These are phyloP conservation scores for Penicillium argentinense DNA, from an alignment of 495 filamentous ascomycete species.

Conservation along the genomic window DNA sequence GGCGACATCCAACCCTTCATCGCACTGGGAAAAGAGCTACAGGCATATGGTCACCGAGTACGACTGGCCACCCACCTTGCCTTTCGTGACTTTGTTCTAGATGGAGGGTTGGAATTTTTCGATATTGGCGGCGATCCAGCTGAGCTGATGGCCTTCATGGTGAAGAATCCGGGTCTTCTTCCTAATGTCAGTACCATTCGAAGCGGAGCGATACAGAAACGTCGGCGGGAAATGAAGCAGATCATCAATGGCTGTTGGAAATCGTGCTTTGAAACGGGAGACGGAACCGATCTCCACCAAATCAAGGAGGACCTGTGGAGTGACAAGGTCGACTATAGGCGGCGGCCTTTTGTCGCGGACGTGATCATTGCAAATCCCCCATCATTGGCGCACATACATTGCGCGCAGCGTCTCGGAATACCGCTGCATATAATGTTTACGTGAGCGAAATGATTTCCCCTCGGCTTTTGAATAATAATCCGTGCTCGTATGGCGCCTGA, in stretches of 20 bases:
- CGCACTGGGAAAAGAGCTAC: slow-evolving; percentile 62
- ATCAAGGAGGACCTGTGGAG: slow-evolving; percentile 44
- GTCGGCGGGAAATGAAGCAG: slow-evolving; percentile 64
- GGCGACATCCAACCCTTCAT: slow-evolving; percentile 81
- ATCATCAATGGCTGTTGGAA: slow-evolving; percentile 78
- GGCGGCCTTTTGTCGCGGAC: slow-evolving; percentile 72
- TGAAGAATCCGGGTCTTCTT: slow-evolving; percentile 80
- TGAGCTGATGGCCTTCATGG: slow-evolving; percentile 85
- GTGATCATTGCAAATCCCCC: slow-evolving; percentile 85
- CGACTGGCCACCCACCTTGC: slow-evolving; percentile 73
- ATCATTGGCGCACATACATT: slow-evolving; percentile 79
- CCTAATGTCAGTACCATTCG: slow-evolving; percentile 65
- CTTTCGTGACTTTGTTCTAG: slow-evolving; percentile 69
- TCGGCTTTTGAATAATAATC: too few relatives aligned
- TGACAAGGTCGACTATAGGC: slow-evolving; percentile 31
- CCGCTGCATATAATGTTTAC: slow-evolving; percentile 86
- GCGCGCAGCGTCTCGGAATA: slow-evolving; percentile 74
- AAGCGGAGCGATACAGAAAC: slow-evolving; percentile 65
- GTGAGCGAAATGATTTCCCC: too few relatives aligned
- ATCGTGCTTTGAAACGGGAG: slow-evolving; percentile 66
- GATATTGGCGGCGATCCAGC: slow-evolving; percentile 76
- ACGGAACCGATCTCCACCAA: slow-evolving; percentile 50
- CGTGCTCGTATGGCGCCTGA: too few relatives aligned
- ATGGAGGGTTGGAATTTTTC: slow-evolving; percentile 77
- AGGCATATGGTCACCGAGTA: slow-evolving; percentile 71